Base-by-base conservation (phyloP, 176 grass and related monocot genomes). In the Tuctoria greenei region DNA sequence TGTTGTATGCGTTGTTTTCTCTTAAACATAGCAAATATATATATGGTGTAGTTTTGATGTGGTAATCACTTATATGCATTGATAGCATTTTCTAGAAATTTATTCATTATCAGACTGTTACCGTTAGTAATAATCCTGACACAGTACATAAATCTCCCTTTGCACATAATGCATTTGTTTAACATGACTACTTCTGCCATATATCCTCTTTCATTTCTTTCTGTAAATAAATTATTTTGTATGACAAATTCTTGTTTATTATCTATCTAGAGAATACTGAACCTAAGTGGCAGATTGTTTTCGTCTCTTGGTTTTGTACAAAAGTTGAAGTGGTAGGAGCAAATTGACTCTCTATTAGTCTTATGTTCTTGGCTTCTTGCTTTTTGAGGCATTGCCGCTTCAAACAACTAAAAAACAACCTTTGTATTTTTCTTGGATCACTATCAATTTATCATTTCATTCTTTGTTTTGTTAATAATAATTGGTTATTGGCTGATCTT, bases 1-100 rank as follows among this genome's bases (percentile, higher is more conserved):
- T 80, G 78, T 82, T 65, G 67, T 79, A 69, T 71, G 4, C 49
- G 51, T 85, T 49, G 8, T 39, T 77, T 68, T 78, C 69, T 73
- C 2, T 73, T 34, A 40, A 65, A 58, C 50, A 63, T 26, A 4
- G 8, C 37, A 59, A 78, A 35, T 51, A 42, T 82, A 26, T 50
- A 15, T 54, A n/a, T 14, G 11, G 12, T 58, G 14, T 67, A 27
- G 7, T 72, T 79, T 46, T 27, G 4, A 17, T 85, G 46, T 47
- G 45, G 47, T 20, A 20, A 51, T 20, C 47, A 51, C 47, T 51
- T 51, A 51, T 20, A 51, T 51, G 45, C 45, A 51, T 51, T 20
- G 1, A 16, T 7, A 7, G 47, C 47, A 51, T 51, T 51, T 51
- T 20, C 1, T 51, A 20, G 47, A 51, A 20, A 20, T 51, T 16